Evolutionary conservation across 331 rosid genomes (phyloP).

Genomic region (Rhamnella rubrinervis): DNA sequence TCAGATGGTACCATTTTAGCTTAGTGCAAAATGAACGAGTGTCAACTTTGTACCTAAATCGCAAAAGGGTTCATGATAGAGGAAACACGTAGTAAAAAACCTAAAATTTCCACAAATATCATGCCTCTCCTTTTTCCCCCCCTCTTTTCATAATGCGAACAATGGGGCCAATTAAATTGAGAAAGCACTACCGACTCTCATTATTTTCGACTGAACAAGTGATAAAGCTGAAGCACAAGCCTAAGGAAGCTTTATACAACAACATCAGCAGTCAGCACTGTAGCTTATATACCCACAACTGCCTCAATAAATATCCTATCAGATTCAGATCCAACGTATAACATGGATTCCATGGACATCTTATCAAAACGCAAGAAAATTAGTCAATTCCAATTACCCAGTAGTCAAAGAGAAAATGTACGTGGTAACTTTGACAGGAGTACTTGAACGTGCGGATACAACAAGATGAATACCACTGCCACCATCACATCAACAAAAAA

Average conservation of each 20-base stretch:
- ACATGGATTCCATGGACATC: not conserved
- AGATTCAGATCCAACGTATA: not conserved
- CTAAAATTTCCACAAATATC: no score
- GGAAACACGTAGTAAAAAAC: not conserved
- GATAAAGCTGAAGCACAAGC: no score
- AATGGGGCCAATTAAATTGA: no score
- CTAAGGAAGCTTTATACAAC: no score
- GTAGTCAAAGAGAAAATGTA: not conserved
- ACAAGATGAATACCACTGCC: not conserved
- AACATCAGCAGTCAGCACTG: no score
- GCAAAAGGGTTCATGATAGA: not conserved
- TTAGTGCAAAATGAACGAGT: no score
- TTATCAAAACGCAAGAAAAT: constrained; percentile 1
- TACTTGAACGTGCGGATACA: not conserved
- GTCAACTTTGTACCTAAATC: not conserved
- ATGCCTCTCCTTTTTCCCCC: no score
- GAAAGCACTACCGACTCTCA: no score
- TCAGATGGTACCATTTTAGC: no score
- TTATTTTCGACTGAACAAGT: no score
- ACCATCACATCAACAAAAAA: not conserved
- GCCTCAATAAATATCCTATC: not conserved
- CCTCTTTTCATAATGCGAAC: no score
- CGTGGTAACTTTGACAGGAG: not conserved
- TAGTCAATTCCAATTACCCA: not conserved
- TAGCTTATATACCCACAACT: no score